Percentiles rank a stretch among this genome's conserved stretches.
Conservation (phyloP, 495 filamentous ascomycete species). For the Melanomma pulvis-pyrius region DNA sequence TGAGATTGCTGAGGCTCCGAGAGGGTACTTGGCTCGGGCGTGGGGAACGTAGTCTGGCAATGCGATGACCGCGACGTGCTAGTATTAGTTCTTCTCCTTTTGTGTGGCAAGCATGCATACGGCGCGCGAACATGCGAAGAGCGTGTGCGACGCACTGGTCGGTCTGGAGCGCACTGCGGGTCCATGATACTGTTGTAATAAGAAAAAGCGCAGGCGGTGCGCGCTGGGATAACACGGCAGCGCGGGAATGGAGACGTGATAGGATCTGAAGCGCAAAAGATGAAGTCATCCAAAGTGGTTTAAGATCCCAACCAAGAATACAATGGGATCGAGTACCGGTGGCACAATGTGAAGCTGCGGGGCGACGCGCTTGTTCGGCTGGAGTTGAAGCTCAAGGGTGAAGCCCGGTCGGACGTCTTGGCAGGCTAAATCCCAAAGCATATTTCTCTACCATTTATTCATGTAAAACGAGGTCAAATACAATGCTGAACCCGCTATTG, state of each 20-base stretch:
- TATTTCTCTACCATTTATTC: neutral
- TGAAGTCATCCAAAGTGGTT: neutral
- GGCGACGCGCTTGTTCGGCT: neutral
- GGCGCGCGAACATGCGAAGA: neutral
- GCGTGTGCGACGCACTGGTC: neutral
- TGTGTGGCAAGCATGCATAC: neutral
- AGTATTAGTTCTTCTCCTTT: neutral
- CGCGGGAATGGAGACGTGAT: neutral
- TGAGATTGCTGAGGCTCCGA: neutral
- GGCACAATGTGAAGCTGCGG: neutral
- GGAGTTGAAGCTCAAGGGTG: neutral
- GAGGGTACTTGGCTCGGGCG: neutral
- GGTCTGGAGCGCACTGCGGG: neutral
- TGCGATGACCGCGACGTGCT: neutral
- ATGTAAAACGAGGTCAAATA: neutral
- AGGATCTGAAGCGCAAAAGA: neutral
- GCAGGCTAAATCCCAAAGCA: neutral
- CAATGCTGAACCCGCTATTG: neutral
- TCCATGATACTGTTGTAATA: neutral
- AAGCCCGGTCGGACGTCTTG: neutral
- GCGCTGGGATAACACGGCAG: neutral
- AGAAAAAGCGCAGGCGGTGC: neutral
- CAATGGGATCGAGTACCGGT: neutral
- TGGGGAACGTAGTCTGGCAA: neutral
- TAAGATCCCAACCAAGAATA: neutral